Base-by-base conservation (phyloP, 495 filamentous ascomycete genomes). In the Podospora australis region DNA sequence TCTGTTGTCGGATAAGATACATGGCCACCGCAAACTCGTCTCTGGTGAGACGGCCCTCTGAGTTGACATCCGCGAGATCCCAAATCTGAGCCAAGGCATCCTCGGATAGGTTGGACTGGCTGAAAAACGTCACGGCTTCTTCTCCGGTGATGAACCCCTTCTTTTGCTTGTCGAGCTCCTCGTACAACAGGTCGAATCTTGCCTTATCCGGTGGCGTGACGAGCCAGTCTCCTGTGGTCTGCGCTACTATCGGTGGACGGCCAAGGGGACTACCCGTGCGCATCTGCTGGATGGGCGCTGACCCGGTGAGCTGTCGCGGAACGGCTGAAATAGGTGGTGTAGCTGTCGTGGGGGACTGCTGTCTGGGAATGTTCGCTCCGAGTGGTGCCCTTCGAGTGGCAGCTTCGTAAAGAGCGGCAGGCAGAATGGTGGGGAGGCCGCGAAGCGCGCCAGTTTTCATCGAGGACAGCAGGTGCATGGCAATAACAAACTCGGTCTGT, bases 21-120 rank as follows among this genome's bases (percentile, higher is more conserved):
- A 98, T 97, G 39, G 94, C 92, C 42, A 98, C 90, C 0, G 92
- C 91, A 60, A 98, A 98, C 58, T 94, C 90, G 63, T 98, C 92
- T 46, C 78, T 76, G 26, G 74, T 89, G 32, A 98, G 72, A 48
- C 82, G 83, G 8, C 92, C 92, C 46, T 90, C 86, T 13, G 87
- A 90, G 53, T 85, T 86, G 62, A 96, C 92, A 73, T 97, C 91
- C 5, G 94, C 86, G 19, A 98, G 75, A 62, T 98, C 94, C 92
- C 92, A 98, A 51, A 98, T 94, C 55, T 88, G 82, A n/a, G 94
- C 92, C 14, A 98, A 76, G 6, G 80, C 81, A 61, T 96, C 94
- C 55, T 96, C 91, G 0, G 89, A 78, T 7, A 98, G 74, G 46
- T 86, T 84, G 1, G 91, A 95, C 62, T 95, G 87, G 62, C 86